Evolutionary conservation across 441 rosid genomes (phyloP).

Genomic region (Brassica hybrid): DNA sequence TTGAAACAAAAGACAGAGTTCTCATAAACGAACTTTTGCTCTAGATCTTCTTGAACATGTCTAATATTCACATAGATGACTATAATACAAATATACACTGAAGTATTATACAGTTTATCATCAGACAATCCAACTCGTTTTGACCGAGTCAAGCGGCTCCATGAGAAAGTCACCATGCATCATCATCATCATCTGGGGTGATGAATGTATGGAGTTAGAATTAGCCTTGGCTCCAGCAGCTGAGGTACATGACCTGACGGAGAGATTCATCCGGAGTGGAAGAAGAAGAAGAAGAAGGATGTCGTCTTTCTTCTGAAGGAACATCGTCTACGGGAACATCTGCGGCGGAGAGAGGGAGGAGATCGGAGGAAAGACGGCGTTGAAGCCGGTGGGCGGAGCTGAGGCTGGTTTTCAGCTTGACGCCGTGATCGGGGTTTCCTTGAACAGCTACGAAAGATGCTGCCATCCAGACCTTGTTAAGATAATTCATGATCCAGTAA

Average conservation of each 20-base stretch:
- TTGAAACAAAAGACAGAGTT: slow-evolving; percentile 14
- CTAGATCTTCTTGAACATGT: slow-evolving; percentile 18
- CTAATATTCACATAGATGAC: slow-evolving; percentile 29
- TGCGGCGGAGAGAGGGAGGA: slow-evolving; percentile 52
- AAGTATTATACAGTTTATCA: slow-evolving; percentile 28
- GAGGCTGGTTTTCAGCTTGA: slow-evolving; percentile 51
- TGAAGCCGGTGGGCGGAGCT: slow-evolving; percentile 55
- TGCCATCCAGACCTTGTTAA: slow-evolving; percentile 81
- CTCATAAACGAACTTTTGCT: slow-evolving; percentile 6
- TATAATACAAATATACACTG: background rate
- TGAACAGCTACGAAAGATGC: slow-evolving; percentile 70
- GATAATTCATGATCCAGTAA: slow-evolving; percentile 14
- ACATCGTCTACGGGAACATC: slow-evolving; percentile 11
- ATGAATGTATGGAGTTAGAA: background rate
- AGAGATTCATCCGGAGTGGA: slow-evolving; percentile 66
- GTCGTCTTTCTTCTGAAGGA: slow-evolving; percentile 30
- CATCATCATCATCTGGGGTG: background rate
- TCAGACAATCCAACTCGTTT: slow-evolving; percentile 12
- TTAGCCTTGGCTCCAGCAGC: slow-evolving; percentile 86
- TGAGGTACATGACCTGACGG: slow-evolving; percentile 79
- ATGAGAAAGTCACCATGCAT: slow-evolving; percentile 7
- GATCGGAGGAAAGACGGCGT: slow-evolving; percentile 48
- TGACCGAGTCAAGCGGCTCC: background rate
- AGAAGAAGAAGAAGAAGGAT: slow-evolving; percentile 28
- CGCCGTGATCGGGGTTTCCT: slow-evolving; percentile 65